Percentiles rank a stretch among this genome's conserved stretches.
These are phyloP conservation scores for Lasiosphaeriaceae sp. DNA, from an alignment of 495 filamentous ascomycete genomes.

Conservation along the genomic window DNA sequence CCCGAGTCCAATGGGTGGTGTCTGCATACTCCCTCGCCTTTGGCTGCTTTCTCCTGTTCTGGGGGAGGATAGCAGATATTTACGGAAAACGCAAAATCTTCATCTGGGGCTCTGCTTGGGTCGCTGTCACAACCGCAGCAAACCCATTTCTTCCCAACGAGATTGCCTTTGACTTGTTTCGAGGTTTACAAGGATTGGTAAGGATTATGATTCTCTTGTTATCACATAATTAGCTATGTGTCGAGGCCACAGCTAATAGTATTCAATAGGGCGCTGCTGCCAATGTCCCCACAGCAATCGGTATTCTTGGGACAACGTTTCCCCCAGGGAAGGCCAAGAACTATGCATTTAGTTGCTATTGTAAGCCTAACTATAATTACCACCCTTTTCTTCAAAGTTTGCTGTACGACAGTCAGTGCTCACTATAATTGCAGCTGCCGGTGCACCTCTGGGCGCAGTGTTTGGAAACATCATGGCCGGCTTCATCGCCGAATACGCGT, in stretches of 20 bases:
- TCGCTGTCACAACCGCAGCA: conserved; percentile 58
- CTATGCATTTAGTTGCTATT: conserved; percentile 54
- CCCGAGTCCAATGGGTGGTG: conserved; percentile 59
- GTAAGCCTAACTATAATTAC: conserved; percentile 16
- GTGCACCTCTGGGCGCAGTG: conserved; percentile 54
- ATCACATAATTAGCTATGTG: neutral
- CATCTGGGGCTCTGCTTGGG: conserved; percentile 61
- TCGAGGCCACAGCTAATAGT: neutral
- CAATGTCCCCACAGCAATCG: conserved; percentile 62
- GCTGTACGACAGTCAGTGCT: neutral
- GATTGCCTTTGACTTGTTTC: conserved; percentile 64
- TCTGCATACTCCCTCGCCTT: conserved; percentile 61
- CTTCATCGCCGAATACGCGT: conserved; percentile 50
- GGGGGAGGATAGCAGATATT: conserved; percentile 69
- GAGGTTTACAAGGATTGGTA: conserved; percentile 68
- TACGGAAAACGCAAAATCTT: conserved; percentile 70
- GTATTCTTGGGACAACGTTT: conserved; percentile 59
- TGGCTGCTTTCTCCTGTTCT: conserved; percentile 69
- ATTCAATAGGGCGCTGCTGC: conserved; percentile 56
- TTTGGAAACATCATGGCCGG: conserved; percentile 54
- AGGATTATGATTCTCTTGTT: conserved; percentile 21
- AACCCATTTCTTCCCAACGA: conserved; percentile 64
- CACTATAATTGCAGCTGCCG: conserved; percentile 35
- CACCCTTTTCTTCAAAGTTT: neutral
- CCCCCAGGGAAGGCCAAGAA: conserved; percentile 60